Base-by-base conservation (phyloP, 192 early-diverging fungal species). In the Piromyces finnis region DNA sequence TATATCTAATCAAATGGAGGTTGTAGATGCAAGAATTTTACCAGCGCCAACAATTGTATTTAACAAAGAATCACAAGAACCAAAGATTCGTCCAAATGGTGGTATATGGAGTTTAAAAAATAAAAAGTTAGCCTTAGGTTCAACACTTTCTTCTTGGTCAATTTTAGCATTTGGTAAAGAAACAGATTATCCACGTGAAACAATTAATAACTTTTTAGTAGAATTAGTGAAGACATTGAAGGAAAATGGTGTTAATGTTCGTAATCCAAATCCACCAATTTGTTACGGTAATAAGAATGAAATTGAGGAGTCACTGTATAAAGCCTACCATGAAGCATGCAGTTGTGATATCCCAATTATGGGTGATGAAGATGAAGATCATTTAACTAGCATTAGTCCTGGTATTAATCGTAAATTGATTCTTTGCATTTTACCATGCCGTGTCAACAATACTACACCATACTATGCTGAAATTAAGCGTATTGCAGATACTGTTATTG, bases 401-500 rank as follows among this genome's bases (percentile, higher is more conserved):
- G 88, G 78, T 86, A 86, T 28, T 81, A 89, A 17, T 93, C 95
- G 12, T 94, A 98, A 51, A 83, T 80, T 98, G n/a, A 84, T 98
- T 41, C 83, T 97, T 12, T 94, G 94, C 81, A 84, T 98, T 77
- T 83, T 98, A 77, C 93, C 93, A 29, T 51, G 17, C 17, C 41
- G 41, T 51, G 41, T 51, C 18, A 92, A 90, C 84, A 95, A 92
- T 36, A 92, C 90, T 80, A 88, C 92, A 78, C 89, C 90, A 18
- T 82, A 94, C 14, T 98, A 98, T 85, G 91, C 91, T 32, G 92
- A 93, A 68, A 92, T 96, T 84, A 98, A 98, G 88, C 90, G 95
- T 32, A 89, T 94, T 28, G 90, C 90, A 30, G 95, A 98, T 83
- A 96, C 95, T 0, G 92, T 94, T 28, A 89, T 97, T 81, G 95